Conservation (phyloP, 257 asterid species). For the Petrea volubilis region DNA sequence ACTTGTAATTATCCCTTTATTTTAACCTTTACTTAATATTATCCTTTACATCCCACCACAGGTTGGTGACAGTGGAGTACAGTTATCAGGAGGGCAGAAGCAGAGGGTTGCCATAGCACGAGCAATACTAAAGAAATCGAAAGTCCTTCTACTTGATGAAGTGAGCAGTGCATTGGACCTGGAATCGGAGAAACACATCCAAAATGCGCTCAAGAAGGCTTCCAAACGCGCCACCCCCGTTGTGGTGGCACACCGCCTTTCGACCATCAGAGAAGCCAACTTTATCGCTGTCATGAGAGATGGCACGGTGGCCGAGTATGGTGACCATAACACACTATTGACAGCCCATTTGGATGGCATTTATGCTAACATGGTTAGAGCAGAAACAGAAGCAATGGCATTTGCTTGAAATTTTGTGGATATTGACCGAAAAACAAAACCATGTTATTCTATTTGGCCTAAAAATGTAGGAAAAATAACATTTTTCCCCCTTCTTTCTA, state of each 20-base stretch:
- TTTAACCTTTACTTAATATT: background rate
- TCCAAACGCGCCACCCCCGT: conserved; percentile 66
- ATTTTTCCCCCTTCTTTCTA: too few species aligned
- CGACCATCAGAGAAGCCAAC: conserved; percentile 69
- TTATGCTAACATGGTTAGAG: conserved; percentile 66
- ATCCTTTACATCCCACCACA: conserved; percentile 14
- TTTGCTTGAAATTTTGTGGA: conserved; percentile 61
- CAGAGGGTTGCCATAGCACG: conserved; percentile 90
- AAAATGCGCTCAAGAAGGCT: conserved; percentile 63
- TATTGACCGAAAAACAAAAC: too few species aligned
- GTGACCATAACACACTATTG: conserved; percentile 63
- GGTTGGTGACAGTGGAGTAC: conserved; percentile 86
- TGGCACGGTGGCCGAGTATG: conserved; percentile 70
- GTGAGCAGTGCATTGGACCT: conserved; percentile 87
- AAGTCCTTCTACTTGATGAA: conserved; percentile 68
- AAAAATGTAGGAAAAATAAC: too few species aligned
- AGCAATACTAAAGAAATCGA: conserved; percentile 69
- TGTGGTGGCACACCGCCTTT: conserved; percentile 84
- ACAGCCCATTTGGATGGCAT: conserved; percentile 54
- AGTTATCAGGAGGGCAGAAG: conserved; percentile 87
- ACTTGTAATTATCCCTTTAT: too few species aligned
- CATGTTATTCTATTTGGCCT: too few species aligned
- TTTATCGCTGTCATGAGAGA: conserved; percentile 63
- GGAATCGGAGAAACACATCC: conserved; percentile 80
- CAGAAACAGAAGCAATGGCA: conserved; percentile 80